Conservation (phyloP, 768 basidiomycete genomes). For the Rhizopogon roseolus region DNA sequence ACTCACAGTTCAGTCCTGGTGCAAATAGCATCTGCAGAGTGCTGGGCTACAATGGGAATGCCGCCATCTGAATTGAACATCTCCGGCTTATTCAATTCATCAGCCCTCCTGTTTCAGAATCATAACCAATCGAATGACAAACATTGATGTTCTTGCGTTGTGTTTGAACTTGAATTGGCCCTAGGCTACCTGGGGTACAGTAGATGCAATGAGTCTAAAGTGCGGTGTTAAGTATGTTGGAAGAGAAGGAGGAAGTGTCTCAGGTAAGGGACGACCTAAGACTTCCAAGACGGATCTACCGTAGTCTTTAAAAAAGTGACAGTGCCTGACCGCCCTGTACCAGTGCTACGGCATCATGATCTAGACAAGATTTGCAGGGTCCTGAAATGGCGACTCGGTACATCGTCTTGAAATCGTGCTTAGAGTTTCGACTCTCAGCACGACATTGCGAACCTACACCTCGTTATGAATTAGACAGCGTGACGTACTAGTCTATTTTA, state of each 20-base stretch:
- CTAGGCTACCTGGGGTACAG: not conserved
- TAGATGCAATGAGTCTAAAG: not conserved
- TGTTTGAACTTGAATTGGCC: not conserved
- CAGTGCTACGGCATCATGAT: too few species aligned
- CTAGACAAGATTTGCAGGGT: too few species aligned
- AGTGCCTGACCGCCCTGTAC: not conserved
- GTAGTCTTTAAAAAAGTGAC: not conserved
- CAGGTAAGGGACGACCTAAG: not conserved
- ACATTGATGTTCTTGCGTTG: not conserved
- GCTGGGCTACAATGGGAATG: not conserved
- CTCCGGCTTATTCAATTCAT: not conserved
- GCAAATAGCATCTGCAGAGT: not conserved
- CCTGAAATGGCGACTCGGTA: too few species aligned
- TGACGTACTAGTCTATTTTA: too few species aligned
- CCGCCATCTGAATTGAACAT: not conserved
- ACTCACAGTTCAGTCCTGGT: not conserved
- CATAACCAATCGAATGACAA: not conserved
- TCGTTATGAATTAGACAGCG: too few species aligned
- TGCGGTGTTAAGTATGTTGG: not conserved
- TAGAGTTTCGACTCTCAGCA: too few species aligned
- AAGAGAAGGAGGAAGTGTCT: not conserved
- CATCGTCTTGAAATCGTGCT: too few species aligned
- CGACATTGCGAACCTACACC: too few species aligned
- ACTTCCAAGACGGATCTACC: not conserved
- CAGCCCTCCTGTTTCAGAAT: not conserved